Base-by-base conservation (phyloP, 176 grass and related monocot species). In the Dendrocalamus sinicus region DNA sequence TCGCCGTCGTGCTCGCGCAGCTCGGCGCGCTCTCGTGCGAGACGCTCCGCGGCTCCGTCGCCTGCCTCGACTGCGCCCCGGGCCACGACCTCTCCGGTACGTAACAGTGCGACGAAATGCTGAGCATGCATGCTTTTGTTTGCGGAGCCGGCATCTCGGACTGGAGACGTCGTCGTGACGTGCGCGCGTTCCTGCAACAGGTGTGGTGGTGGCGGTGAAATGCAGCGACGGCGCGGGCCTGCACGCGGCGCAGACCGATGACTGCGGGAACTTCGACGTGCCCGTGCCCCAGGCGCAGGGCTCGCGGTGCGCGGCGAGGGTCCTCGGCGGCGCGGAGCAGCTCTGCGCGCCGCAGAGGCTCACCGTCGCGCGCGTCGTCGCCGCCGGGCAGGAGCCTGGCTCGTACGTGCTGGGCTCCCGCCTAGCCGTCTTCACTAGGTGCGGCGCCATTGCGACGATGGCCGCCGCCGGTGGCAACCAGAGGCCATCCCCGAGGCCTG, bases 31-130 rank as follows among this genome's bases (percentile, higher is more conserved):
- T 39, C n/a, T 41, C 39, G 40, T 35, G 72, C 83, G 65, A 44
- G 39, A 70, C 59, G 30, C 83, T 67, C 26, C 83, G 45, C 6
- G 90, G 90, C 67, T 79, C 73, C 54, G 73, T 92, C 73, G 5
- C 83, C 47, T 89, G 86, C 73, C 86, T 92, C 73, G 83, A 89
- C 82, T 89, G 86, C 78, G 51, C 65, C 73, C 32, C 72, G 20
- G 85, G 76, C 52, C 83, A 75, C 50, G 73, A 86, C 72, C 78
- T 89, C 67, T 69, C 83, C 41, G 86, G 88, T 89, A 85, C 37
- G 64, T 41, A 12, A 12, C 47, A 50, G 2, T 22, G 58, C 58
- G 23, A n/a, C 2, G 7, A 13, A 50, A 11, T 11, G 3, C 8
- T 7, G 26, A 26, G n/a, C 20, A 4, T 3, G 9, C n/a, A 50